phyloP scores from a whole-genome alignment of 352 stramenopile species.

The Plasmopara halstedii region DNA sequence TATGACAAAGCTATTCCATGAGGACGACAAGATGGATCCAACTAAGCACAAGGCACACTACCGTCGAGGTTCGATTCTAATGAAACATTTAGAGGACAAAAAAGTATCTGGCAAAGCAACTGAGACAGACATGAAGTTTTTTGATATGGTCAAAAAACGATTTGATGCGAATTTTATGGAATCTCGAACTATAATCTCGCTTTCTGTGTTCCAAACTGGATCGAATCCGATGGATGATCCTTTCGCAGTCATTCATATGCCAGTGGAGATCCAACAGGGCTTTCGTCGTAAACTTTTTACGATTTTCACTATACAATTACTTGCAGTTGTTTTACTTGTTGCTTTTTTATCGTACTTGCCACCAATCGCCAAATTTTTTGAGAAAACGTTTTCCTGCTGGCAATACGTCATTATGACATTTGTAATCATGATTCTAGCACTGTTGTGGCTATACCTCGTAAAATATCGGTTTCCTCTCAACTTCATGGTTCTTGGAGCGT shows the following conservation, averaged over 20 bases:
- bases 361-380: slow-evolving; percentile 21
- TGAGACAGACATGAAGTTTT: slow-evolving; percentile 75
- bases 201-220: slow-evolving; percentile 68
- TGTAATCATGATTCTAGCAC: slow-evolving; percentile 40
- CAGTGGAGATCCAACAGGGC: slow-evolving; percentile 58
- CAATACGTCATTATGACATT: slow-evolving; percentile 48
- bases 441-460: slow-evolving; percentile 66
- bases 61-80: slow-evolving; percentile 58
- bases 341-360: slow-evolving; percentile 37
- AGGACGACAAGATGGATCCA: slow-evolving; percentile 29
- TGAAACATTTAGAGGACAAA: slow-evolving; percentile 65
- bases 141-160: slow-evolving; percentile 62
- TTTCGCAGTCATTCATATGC: slow-evolving; percentile 67
- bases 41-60: slow-evolving; percentile 43
- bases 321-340: slow-evolving; percentile 41
- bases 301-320: slow-evolving; percentile 65
- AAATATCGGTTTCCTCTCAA: slow-evolving; percentile 71
- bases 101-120: slow-evolving; percentile 47
- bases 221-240: slow-evolving; percentile 65
- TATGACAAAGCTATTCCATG: slow-evolving; percentile 35
- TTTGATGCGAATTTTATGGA: slow-evolving; percentile 71
- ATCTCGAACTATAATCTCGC: slow-evolving; percentile 64
- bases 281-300: slow-evolving; percentile 72
- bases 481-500: slow-evolving; percentile 49
- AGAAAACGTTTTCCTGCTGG: slow-evolving; percentile 34